A percentile compares a stretch with the other conserved stretches of the same genome.
phyloP scores from a whole-genome alignment of 805 yeast genomes.

The Zygoascus tannicola region DNA sequence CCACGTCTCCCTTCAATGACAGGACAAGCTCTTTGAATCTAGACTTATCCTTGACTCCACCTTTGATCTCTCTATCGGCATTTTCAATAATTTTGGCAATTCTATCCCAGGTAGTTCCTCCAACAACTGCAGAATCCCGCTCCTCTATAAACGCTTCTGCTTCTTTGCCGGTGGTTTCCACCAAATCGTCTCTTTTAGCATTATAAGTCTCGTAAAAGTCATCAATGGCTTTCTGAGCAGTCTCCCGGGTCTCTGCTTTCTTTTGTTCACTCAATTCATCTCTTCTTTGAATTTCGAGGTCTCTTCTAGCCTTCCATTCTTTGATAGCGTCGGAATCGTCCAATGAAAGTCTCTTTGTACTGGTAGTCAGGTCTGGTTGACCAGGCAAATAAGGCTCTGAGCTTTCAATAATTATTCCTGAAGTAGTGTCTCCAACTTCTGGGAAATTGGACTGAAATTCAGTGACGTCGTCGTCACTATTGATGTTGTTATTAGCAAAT shows the following conservation, averaged over 20 bases:
- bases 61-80: constrained; percentile 38
- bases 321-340: constrained; percentile 49
- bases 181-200: constrained; percentile 63
- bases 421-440: constrained; percentile 9
- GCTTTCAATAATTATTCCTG: constrained; percentile 16
- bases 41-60: constrained; percentile 48
- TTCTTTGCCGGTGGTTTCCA: constrained; percentile 54
- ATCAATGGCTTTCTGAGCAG: constrained; percentile 77
- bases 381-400: constrained; percentile 14
- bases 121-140: constrained; percentile 48
- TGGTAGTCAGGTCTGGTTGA: constrained; percentile 8
- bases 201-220: constrained; percentile 90
- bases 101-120: constrained; percentile 51
- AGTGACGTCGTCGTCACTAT: constrained; percentile 11
- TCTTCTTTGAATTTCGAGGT: constrained; percentile 66
- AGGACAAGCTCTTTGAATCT: constrained; percentile 58
- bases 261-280: constrained; percentile 61
- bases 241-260: constrained; percentile 55
- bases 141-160: constrained; percentile 62
- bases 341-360: constrained; percentile 22
- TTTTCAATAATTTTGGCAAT: constrained; percentile 42
- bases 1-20: constrained; percentile 57
- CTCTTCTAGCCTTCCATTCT: constrained; percentile 79
- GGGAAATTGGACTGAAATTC: constrained; percentile 23
- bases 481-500: constrained; percentile 19